Conservation (phyloP, 371 early-diverging fungal genomes). For the Zychaea mexicana region DNA sequence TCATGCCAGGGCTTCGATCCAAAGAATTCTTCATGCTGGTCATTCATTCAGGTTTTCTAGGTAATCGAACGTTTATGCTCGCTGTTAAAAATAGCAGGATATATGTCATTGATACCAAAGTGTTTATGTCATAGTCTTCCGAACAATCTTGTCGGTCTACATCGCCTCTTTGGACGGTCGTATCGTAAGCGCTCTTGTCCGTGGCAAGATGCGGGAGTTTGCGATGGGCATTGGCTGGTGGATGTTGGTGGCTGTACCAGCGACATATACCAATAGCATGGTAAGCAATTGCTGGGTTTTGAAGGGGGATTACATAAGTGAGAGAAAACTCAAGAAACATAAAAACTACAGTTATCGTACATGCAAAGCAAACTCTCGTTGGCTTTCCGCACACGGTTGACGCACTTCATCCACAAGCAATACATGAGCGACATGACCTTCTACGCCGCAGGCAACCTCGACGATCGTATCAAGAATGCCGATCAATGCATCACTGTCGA, state of each 20-base stretch:
- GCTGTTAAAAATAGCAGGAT: too few species aligned
- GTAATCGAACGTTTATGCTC: constrained; percentile 29
- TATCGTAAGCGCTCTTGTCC: constrained; percentile 88
- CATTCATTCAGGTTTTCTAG: constrained; percentile 80
- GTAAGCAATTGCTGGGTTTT: constrained; percentile 32
- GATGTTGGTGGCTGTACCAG: constrained; percentile 93
- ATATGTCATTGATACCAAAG: background rate
- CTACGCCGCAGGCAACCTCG: constrained; percentile 83
- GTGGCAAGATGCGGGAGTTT: constrained; percentile 78
- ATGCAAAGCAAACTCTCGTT: constrained; percentile 85
- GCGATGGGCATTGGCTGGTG: constrained; percentile 81
- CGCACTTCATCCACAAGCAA: constrained; percentile 81
- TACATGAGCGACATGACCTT: constrained; percentile 87
- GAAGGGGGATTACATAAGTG: too few species aligned
- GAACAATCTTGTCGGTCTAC: constrained; percentile 83
- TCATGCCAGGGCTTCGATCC: constrained; percentile 78
- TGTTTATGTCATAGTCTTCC: constrained; percentile 55
- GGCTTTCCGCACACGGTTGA: constrained; percentile 84
- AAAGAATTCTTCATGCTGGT: constrained; percentile 82
- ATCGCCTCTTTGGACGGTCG: constrained; percentile 93
- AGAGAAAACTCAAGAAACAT: too few species aligned
- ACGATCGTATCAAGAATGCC: constrained; percentile 84
- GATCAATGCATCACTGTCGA: constrained; percentile 93
- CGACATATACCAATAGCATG: constrained; percentile 96
- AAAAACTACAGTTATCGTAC: constrained; percentile 68